Percentiles rank a stretch among this genome's conserved stretches.
These are phyloP conservation scores for Penicillium cinerascens DNA, from an alignment of 495 filamentous ascomycete species.

Conservation along the genomic window DNA sequence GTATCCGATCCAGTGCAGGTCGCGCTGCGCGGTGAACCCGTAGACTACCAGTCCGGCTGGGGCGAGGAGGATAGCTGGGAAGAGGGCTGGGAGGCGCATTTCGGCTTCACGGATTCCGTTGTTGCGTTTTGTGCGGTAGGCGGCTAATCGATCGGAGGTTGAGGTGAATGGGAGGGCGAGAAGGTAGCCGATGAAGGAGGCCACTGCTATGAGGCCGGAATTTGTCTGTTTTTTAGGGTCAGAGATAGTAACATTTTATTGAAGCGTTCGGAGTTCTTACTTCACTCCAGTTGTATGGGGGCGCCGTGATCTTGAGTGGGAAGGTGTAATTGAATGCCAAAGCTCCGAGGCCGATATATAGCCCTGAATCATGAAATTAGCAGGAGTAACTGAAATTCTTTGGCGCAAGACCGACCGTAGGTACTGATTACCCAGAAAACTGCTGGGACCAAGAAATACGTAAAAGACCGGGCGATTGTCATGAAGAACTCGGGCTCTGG, in stretches of 20 bases:
- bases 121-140: slow-evolving; percentile 52
- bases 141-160: slow-evolving; percentile 53
- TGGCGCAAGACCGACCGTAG: slow-evolving; percentile 16
- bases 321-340: slow-evolving; percentile 60
- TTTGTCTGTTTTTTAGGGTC: slow-evolving; percentile 37
- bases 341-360: slow-evolving; percentile 57
- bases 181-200: slow-evolving; percentile 47
- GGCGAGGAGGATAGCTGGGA: slow-evolving; percentile 51
- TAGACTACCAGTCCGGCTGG: slow-evolving; percentile 54
- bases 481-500: slow-evolving; percentile 41
- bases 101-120: slow-evolving; percentile 56
- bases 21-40: slow-evolving; percentile 49
- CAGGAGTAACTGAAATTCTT: neutral
- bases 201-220: slow-evolving; percentile 55
- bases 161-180: slow-evolving; percentile 56
- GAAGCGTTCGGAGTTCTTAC: neutral
- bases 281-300: slow-evolving; percentile 56
- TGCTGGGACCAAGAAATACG: slow-evolving; percentile 53
- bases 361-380: slow-evolving; percentile 23
- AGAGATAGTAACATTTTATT: neutral
- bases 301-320: slow-evolving; percentile 50
- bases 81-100: slow-evolving; percentile 56
- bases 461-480: slow-evolving; percentile 49
- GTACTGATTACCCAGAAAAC: slow-evolving; percentile 59
- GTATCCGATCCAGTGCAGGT: slow-evolving; percentile 55